phyloP scores from a whole-genome alignment of 495 filamentous ascomycete genomes.

The Neurospora sp. region DNA sequence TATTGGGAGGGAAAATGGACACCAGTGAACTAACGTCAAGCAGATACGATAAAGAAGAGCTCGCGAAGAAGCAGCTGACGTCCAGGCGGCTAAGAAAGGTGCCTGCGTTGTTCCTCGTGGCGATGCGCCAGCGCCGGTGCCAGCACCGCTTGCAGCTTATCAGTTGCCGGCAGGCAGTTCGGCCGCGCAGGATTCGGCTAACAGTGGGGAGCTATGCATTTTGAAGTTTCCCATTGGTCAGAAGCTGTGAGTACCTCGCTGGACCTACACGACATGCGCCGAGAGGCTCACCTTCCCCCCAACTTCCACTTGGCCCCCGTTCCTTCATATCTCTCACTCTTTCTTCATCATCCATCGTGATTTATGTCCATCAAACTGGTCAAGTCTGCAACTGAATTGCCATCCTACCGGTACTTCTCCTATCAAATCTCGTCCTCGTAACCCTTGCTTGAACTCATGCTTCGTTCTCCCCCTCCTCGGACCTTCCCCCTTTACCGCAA shows the following conservation, averaged over 20 bases:
- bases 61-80: background rate
- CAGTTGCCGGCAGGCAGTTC: background rate
- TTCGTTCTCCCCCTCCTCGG: background rate
- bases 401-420: fast-evolving
- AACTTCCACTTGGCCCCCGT: background rate
- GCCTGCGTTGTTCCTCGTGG: background rate
- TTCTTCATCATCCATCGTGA: background rate
- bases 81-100: background rate
- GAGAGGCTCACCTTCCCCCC: background rate
- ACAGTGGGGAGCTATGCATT: background rate
- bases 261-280: background rate
- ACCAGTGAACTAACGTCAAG: background rate
- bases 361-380: background rate
- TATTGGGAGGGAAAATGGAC: background rate
- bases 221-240: background rate
- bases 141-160: background rate
- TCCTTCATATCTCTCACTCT: background rate
- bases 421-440: background rate
- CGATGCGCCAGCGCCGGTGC: background rate
- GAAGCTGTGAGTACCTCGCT: background rate
- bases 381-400: background rate
- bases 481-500: background rate
- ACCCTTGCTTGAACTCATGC: background rate
- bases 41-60: background rate
- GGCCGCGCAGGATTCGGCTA: background rate